phyloP scores from a whole-genome alignment of 2,329 filamentous ascomycete genomes.

The Cryphonectria parasitica region DNA sequence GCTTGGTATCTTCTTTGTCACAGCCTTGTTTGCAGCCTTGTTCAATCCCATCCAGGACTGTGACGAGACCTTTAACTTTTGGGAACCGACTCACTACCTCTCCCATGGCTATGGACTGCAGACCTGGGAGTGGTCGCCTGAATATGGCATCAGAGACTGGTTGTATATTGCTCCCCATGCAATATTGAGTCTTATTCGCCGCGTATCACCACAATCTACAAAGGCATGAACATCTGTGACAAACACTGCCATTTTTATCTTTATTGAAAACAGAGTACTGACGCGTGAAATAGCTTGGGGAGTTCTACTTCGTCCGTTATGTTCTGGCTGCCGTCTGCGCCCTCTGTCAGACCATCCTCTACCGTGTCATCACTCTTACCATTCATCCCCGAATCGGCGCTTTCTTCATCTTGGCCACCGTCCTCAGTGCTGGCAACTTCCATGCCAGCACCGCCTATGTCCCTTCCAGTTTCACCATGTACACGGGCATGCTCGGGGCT shows the following conservation, averaged over 20 bases:
- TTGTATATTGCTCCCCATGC: conserved; percentile 84
- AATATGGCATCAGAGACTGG: conserved; percentile 95
- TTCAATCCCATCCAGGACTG: conserved; percentile 96
- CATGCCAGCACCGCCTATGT: conserved; percentile 86
- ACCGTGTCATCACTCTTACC: conserved; percentile 73
- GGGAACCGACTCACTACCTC: conserved; percentile 95
- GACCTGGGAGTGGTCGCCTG: conserved; percentile 98
- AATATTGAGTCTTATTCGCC: conserved; percentile 66
- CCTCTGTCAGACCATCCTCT: conserved; percentile 80
- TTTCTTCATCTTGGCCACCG: conserved; percentile 77
- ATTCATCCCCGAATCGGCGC: conserved; percentile 84
- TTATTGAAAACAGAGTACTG: background rate
- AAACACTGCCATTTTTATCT: no score
- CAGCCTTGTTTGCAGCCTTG: conserved; percentile 75
- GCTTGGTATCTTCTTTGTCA: conserved; percentile 78
- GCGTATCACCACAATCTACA: conserved; percentile 63
- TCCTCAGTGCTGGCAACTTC: conserved; percentile 89
- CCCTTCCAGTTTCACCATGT: conserved; percentile 97
- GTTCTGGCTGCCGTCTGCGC: conserved; percentile 77
- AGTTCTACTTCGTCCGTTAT: conserved; percentile 88
- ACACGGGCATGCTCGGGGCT: conserved; percentile 82
- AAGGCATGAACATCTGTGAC: conserved; percentile 49
- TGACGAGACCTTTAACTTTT: conserved; percentile 99
- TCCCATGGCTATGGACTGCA: conserved; percentile 91
- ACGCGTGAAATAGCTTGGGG: conserved; percentile 45